Percentiles rank a stretch among this genome's conserved stretches.
Evolutionary conservation across 1,284 basidiomycete species (phyloP).

Genomic region (Afroboletus lepidellus): DNA sequence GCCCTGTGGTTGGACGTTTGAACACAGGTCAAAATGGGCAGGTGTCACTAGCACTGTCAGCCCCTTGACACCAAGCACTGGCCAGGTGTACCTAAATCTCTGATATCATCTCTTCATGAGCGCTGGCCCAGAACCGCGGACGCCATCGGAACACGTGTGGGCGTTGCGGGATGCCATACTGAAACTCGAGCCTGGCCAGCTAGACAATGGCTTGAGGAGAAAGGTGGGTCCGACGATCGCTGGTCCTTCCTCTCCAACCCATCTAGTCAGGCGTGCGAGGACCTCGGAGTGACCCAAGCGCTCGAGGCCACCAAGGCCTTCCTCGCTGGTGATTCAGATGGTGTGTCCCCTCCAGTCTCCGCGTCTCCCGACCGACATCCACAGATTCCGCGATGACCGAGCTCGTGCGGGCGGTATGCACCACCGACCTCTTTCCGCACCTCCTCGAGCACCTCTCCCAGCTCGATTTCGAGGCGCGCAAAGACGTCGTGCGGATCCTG

Average conservation of each 20-base stretch:
- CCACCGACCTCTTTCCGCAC: conserved; percentile 80
- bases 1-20: neutral
- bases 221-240: conserved; percentile 56
- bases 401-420: conserved; percentile 95
- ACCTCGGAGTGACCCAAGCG: conserved; percentile 68
- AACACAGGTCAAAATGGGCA: too few relatives aligned
- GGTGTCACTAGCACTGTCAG: too few relatives aligned
- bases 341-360: conserved; percentile 42
- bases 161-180: conserved; percentile 76
- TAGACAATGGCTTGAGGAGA: conserved; percentile 71
- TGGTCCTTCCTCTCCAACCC: too few relatives aligned
- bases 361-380: neutral
- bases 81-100: neutral
- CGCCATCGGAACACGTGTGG: conserved; percentile 82
- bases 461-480: conserved; percentile 94
- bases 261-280: conserved; percentile 81
- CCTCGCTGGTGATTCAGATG: conserved; percentile 85
- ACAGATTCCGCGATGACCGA: conserved; percentile 83
- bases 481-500: conserved; percentile 97
- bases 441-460: conserved; percentile 81
- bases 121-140: conserved; percentile 62
- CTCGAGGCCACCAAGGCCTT: conserved; percentile 86
- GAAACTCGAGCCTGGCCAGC: conserved; percentile 69
- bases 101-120: too few relatives aligned
- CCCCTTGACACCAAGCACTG: neutral